Base-by-base conservation (phyloP, 306 rosid species). In the Trifolium pratense region DNA sequence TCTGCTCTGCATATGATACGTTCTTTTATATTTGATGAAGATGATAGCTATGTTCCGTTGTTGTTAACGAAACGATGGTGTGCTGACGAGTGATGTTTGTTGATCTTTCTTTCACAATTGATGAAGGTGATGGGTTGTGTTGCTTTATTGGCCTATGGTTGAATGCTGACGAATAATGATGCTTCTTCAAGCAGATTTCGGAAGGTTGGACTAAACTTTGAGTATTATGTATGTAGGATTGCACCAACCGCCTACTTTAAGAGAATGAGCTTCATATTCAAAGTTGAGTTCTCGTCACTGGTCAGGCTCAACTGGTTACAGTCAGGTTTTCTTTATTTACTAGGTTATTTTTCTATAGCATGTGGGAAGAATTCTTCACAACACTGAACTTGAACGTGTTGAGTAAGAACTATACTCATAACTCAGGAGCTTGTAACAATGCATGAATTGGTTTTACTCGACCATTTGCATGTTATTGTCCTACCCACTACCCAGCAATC, bases 81-180 rank as follows among this genome's bases (percentile, higher is more conserved):
- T 68, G 72, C 31, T 49, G 60, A 31, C 34, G 48, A 20, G 12
- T 43, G 46, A 43, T 63, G 77, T 15, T 6, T 43, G 23, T 69
- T 53, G 55, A 62, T 75, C 62, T 29, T 69, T 42, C 49, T 63
- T 29, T 49, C 11, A 51, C 59, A 73, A 67, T 56, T 71, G 73
- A 21, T 55, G 63, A 53, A 39, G 20, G 13, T 29, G 48, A 64
- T 68, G 31, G 49, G 31, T 31, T 42, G 9, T 51, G 58, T 68
- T 68, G 34, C 11, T 9, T 14, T 21, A 14, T 57, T 56, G 60
- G 49, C 64, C 52, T 20, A 51, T 31, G 59, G 25, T 67, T 61
- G 16, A 45, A 23, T 37, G 31, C 52, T 42, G 71, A 23, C 74
- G 40, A 49, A 20, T 39, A 26, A 26, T 36, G 66, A 25, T 25